Conservation (phyloP, 345 rosid species). For the Syzygium jambos region DNA sequence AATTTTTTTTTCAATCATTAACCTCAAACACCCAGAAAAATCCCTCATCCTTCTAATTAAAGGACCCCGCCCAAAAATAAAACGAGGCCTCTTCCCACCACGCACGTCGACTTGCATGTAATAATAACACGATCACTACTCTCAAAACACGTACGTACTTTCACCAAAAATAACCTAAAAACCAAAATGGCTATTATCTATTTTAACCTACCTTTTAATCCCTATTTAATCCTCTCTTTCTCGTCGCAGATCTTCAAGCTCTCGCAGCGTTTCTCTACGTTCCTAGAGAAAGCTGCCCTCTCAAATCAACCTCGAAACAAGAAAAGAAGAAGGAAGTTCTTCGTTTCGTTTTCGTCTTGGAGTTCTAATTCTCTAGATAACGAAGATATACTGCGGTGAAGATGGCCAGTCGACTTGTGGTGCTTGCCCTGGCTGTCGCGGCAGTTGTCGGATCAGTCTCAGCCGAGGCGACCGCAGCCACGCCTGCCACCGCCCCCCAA, state of each 20-base stretch:
- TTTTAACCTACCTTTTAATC: neutral
- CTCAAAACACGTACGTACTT: neutral
- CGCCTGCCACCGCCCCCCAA: neutral
- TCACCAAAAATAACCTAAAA: neutral
- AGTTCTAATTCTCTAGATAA: neutral
- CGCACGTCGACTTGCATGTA: neutral
- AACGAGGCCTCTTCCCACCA: neutral
- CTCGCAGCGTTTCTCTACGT: conserved; percentile 2
- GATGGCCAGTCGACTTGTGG: conserved; percentile 2
- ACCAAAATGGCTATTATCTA: neutral
- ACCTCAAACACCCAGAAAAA: neutral
- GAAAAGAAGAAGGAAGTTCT: neutral
- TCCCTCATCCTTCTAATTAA: neutral
- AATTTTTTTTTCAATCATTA: neutral
- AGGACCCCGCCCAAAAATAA: neutral
- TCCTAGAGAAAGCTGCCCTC: neutral
- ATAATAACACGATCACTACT: neutral
- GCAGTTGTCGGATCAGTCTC: neutral
- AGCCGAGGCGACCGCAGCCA: neutral
- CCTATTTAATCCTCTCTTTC: neutral
- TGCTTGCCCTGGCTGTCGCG: neutral
- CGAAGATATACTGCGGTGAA: neutral
- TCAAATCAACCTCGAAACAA: neutral
- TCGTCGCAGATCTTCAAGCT: neutral
- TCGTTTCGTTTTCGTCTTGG: neutral